Evolutionary conservation across 1,284 basidiomycete species (phyloP).

Genomic region (Melampsora medusae): DNA sequence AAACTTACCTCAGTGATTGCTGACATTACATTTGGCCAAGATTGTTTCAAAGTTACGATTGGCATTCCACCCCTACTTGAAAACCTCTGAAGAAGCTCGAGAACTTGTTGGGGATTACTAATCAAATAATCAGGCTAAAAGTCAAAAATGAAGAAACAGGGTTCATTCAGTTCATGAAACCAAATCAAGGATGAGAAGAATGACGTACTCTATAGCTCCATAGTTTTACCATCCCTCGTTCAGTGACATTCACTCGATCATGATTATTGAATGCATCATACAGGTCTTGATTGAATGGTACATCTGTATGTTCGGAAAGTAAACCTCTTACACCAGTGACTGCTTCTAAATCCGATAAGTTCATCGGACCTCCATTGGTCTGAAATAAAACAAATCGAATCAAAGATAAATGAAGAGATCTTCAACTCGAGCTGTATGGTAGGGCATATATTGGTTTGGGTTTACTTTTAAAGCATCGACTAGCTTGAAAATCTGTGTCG

Average conservation of each 20-base stretch:
- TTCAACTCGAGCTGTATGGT: too few relatives aligned
- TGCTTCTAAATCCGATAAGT: slow-evolving; percentile 38
- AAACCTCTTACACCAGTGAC: slow-evolving; percentile 39
- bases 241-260: slow-evolving; percentile 40
- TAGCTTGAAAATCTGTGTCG: slow-evolving; percentile 42
- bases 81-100: slow-evolving; percentile 23
- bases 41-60: slow-evolving; percentile 24
- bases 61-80: slow-evolving; percentile 37
- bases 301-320: slow-evolving; percentile 39
- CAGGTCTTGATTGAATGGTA: slow-evolving; percentile 36
- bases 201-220: slow-evolving; percentile 33
- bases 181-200: background rate
- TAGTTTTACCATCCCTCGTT: slow-evolving; percentile 27
- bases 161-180: background rate
- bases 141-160: background rate
- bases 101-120: slow-evolving; percentile 31
- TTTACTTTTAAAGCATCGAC: slow-evolving; percentile 36
- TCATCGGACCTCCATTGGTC: slow-evolving; percentile 39
- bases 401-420: too few relatives aligned
- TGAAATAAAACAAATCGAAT: background rate
- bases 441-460: too few relatives aligned
- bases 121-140: slow-evolving; percentile 38
- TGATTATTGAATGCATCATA: slow-evolving; percentile 40
- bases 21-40: slow-evolving; percentile 34
- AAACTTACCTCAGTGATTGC: slow-evolving; percentile 30